Evolutionary conservation across 352 stramenopile genomes (phyloP).

Genomic region (Pythium rhizo-oryzae): DNA sequence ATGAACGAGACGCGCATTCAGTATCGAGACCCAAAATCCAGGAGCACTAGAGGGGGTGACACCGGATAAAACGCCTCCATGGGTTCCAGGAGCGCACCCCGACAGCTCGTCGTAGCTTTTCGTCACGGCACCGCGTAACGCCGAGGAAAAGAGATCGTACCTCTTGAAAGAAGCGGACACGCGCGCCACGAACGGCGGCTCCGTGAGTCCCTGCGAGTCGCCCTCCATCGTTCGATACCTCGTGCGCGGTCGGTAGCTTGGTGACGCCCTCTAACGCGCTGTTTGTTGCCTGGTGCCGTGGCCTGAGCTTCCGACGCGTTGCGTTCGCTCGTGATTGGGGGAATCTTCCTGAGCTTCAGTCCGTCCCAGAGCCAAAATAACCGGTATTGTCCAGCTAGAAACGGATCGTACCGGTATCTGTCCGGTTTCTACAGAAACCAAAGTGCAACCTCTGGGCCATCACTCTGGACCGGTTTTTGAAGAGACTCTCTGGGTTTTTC

Average conservation of each 20-base stretch:
- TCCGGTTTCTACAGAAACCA: not conserved
- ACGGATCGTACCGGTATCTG: slow-evolving; percentile 10
- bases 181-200: slow-evolving; percentile 79
- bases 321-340: slow-evolving; percentile 28
- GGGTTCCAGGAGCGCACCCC: too few species aligned
- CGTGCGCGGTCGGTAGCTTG: not conserved
- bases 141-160: slow-evolving; percentile 30
- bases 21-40: too few species aligned
- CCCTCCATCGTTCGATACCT: slow-evolving; percentile 18
- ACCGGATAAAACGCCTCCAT: too few species aligned
- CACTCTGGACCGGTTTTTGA: slow-evolving; percentile 7
- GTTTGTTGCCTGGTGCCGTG: not conserved
- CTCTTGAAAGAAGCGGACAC: slow-evolving; percentile 80
- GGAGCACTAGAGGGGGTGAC: not conserved
- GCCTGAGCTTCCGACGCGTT: slow-evolving; percentile 27
- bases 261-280: not conserved
- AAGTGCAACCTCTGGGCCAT: slow-evolving; percentile 20
- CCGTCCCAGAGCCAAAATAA: slow-evolving; percentile 8
- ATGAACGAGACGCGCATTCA: not conserved
- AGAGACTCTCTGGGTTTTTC: slow-evolving; percentile 6
- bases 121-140: not conserved
- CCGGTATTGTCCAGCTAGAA: slow-evolving; percentile 3
- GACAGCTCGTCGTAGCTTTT: not conserved
- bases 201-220: slow-evolving; percentile 34
- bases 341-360: slow-evolving; percentile 26